Evolutionary conservation across 2,329 filamentous ascomycete genomes (phyloP).

Genomic region (Sporothrix mexicana): DNA sequence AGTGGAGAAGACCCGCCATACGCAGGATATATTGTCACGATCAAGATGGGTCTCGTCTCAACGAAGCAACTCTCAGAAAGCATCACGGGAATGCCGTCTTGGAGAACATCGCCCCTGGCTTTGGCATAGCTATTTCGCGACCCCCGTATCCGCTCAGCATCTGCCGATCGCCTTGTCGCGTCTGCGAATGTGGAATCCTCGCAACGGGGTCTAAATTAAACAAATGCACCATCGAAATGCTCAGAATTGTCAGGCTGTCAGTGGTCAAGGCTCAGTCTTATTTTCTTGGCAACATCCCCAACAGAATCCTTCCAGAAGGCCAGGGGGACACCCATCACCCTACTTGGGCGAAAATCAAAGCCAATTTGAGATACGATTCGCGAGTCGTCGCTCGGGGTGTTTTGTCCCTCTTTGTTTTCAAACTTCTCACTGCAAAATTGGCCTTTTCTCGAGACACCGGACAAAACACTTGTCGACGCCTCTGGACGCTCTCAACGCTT

Average conservation of each 20-base stretch:
- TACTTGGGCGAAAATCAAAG: not conserved
- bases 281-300: slow-evolving; percentile 11
- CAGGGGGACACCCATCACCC: not conserved
- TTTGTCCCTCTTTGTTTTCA: not conserved
- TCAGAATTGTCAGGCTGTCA: not conserved
- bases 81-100: not conserved
- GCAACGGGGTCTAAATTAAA: no score
- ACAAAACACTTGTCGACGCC: not conserved
- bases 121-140: not conserved
- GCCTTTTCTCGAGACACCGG: not conserved
- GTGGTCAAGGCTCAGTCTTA: not conserved
- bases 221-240: no score
- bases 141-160: not conserved
- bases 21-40: not conserved
- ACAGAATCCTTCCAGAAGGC: slow-evolving; percentile 23
- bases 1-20: not conserved
- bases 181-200: not conserved
- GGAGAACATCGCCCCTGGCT: not conserved
- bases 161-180: not conserved
- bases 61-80: not conserved
- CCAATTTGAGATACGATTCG: not conserved
- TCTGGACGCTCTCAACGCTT: no score
- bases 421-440: not conserved
- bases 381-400: not conserved
- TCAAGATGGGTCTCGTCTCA: slow-evolving; percentile 4